A percentile compares a stretch with the other conserved stretches of the same genome.
Evolutionary conservation across 192 early-diverging fungal genomes (phyloP).

Genomic region (Coemansia sp.): DNA sequence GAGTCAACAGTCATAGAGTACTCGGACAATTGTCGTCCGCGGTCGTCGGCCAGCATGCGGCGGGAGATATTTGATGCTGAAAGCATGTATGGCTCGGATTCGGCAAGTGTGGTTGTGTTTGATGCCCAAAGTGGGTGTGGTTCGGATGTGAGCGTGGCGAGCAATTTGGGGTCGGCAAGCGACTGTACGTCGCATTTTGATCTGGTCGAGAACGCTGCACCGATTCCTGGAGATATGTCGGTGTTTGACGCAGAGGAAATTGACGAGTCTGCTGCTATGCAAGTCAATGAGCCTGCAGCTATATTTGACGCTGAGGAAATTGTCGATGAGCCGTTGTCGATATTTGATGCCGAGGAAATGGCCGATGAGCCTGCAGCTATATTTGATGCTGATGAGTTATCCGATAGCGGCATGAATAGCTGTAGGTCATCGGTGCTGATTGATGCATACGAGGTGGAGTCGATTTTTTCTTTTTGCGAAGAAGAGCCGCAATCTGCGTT

Average conservation of each 20-base stretch:
- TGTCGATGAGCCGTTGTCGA: background rate
- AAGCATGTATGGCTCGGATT: slow-evolving; percentile 4
- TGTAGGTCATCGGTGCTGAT: slow-evolving; percentile 21
- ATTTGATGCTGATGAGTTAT: slow-evolving; percentile 20
- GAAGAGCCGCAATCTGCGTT: background rate
- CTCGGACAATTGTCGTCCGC: slow-evolving; percentile 7
- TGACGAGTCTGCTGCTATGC: background rate
- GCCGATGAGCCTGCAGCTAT: background rate
- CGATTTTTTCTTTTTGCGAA: slow-evolving; percentile 7
- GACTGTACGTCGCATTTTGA: slow-evolving; percentile 24
- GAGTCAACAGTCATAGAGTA: background rate
- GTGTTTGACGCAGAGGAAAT: slow-evolving; percentile 39
- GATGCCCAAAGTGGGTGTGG: no score
- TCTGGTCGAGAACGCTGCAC: slow-evolving; percentile 39
- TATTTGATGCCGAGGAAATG: slow-evolving; percentile 19
- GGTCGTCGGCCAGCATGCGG: slow-evolving; percentile 13
- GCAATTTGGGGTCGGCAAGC: slow-evolving; percentile 3
- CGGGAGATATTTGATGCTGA: slow-evolving; percentile 28
- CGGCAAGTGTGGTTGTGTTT: no score
- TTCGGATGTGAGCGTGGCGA: background rate
- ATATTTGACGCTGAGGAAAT: slow-evolving; percentile 4
- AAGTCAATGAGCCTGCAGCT: background rate
- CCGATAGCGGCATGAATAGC: background rate
- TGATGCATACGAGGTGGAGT: slow-evolving; percentile 40
- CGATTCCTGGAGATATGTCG: slow-evolving; percentile 5